Evolutionary conservation across 2,329 filamentous ascomycete species (phyloP).

Genomic region (Xylaria sp.): DNA sequence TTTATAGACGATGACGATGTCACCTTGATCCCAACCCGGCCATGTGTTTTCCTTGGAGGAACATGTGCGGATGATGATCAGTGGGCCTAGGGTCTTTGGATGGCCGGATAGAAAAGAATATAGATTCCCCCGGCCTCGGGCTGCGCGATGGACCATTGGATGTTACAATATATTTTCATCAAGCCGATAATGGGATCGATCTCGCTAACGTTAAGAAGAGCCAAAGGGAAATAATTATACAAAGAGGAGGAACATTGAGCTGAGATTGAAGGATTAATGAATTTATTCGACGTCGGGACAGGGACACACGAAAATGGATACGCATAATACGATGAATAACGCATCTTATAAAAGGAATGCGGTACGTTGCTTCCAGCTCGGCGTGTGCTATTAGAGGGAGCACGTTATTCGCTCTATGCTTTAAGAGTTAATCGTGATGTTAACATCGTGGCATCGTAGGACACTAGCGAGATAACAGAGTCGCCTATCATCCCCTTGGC

Average conservation of each 20-base stretch:
- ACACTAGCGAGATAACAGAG: constrained; percentile 31
- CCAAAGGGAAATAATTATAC: not conserved
- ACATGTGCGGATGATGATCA: constrained; percentile 22
- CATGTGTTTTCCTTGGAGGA: constrained; percentile 5
- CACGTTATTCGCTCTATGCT: not conserved
- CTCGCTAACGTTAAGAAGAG: constrained; percentile 7
- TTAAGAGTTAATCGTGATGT: not conserved
- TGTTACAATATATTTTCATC: constrained; percentile 9
- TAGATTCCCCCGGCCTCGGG: not conserved
- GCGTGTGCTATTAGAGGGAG: not conserved
- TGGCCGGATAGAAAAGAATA: constrained; percentile 22
- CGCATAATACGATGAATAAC: constrained; percentile 29
- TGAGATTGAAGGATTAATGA: constrained; percentile 7
- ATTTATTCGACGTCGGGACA: not conserved
- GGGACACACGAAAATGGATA: constrained; percentile 4
- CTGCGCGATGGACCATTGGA: not conserved
- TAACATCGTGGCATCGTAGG: constrained; percentile 30
- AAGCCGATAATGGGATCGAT: not conserved
- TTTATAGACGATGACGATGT: constrained; percentile 31
- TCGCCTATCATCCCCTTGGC: constrained; percentile 34
- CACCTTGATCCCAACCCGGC: constrained; percentile 27
- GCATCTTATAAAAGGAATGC: constrained; percentile 27
- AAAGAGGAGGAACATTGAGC: not conserved
- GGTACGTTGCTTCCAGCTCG: constrained; percentile 23
- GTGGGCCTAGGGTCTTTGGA: not conserved